Percentiles rank a stretch among this genome's conserved stretches.
Evolutionary conservation across 2,329 filamentous ascomycete genomes (phyloP).

Genomic region (Emergomyces pasteurianus): DNA sequence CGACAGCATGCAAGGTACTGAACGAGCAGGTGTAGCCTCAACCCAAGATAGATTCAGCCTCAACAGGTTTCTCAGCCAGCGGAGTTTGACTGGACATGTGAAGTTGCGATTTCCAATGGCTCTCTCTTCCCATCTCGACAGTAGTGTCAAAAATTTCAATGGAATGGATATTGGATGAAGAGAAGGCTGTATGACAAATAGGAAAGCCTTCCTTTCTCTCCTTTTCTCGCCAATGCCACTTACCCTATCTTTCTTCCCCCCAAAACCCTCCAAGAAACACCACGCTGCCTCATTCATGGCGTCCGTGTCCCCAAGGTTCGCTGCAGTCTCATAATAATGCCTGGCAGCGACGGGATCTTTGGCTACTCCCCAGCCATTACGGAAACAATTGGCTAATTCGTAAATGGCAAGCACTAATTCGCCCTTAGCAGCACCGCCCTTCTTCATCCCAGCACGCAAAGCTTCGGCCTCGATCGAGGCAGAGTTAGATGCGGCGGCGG

Average conservation of each 20-base stretch:
- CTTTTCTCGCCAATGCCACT: conserved; percentile 26
- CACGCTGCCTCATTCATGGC: conserved; percentile 95
- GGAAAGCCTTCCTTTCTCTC: not conserved
- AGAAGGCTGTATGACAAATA: not conserved
- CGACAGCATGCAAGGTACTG: conserved; percentile 4
- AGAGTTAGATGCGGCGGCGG: conserved; percentile 78
- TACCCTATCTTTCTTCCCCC: conserved; percentile 97
- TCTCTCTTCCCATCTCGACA: no score
- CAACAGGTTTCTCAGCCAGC: not conserved
- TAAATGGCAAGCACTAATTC: conserved; percentile 95
- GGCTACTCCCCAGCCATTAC: conserved; percentile 84
- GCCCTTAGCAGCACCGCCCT: conserved; percentile 87
- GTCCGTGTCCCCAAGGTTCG: conserved; percentile 90
- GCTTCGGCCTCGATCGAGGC: conserved; percentile 78
- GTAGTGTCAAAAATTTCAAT: not conserved
- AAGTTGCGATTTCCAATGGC: not conserved
- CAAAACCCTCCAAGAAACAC: conserved; percentile 96
- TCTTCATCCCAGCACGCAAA: conserved; percentile 75
- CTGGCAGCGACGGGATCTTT: conserved; percentile 75
- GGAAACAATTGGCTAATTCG: conserved; percentile 66
- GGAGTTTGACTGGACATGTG: not conserved
- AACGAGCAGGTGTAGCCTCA: not conserved
- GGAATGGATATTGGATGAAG: not conserved
- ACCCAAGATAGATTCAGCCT: not conserved
- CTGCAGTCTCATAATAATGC: conserved; percentile 94